A percentile compares a stretch with the other conserved stretches of the same genome.
Conservation (phyloP, 176 grass and related monocot species). For the Elymus sibiricus region DNA sequence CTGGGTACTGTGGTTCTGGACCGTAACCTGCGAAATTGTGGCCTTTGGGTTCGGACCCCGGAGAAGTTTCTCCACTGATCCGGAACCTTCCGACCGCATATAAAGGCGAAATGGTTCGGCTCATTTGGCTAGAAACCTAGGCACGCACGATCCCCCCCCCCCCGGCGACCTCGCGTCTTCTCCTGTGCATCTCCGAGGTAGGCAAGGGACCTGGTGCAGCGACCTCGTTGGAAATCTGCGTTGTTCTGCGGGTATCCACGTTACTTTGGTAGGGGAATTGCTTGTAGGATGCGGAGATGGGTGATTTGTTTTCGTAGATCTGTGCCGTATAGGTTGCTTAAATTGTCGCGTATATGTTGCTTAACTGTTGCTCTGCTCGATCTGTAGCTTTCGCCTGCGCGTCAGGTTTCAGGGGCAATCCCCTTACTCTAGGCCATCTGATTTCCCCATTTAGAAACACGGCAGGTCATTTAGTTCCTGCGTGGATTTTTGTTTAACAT, state of each 20-base stretch:
- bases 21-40: not conserved
- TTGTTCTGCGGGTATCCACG: not conserved
- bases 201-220: not conserved
- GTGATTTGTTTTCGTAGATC: not conserved
- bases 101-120: not conserved
- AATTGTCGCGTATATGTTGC: not conserved
- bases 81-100: not conserved
- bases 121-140: not conserved
- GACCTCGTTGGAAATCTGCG: not conserved
- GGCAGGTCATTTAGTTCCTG: not conserved
- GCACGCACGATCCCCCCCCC: not conserved
- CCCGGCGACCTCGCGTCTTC: not conserved
- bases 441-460: not conserved
- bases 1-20: too few species aligned
- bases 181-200: slow-evolving; percentile 14
- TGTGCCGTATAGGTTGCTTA: not conserved
- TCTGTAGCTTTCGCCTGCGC: not conserved
- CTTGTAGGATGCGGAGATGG: not conserved
- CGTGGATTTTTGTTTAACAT: not conserved
- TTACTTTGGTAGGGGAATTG: not conserved
- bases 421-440: not conserved
- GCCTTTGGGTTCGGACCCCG: too few species aligned
- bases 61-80: not conserved
- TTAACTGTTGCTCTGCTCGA: not conserved
- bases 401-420: not conserved